Evolutionary conservation across 768 basidiomycete species (phyloP).

Genomic region (Lactarius evosmus): DNA sequence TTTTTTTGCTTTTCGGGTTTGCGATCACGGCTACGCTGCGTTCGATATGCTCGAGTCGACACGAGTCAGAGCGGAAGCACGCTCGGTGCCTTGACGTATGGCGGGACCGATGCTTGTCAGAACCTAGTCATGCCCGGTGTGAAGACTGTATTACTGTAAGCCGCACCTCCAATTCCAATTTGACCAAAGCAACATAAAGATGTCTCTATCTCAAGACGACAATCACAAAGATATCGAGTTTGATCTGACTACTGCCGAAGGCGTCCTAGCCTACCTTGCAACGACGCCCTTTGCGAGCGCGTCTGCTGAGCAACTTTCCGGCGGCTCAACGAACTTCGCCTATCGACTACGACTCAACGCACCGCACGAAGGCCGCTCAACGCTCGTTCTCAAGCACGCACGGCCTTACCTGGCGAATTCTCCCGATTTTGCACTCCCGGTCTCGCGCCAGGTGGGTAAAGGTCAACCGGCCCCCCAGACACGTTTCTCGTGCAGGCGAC

Average conservation of each 20-base stretch:
- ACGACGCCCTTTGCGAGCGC: slow-evolving; percentile 47
- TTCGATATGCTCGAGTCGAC: too few species aligned
- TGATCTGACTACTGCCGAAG: slow-evolving; percentile 35
- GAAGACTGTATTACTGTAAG: neutral
- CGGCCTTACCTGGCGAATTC: slow-evolving; percentile 35
- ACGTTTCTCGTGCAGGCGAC: neutral
- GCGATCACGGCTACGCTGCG: too few species aligned
- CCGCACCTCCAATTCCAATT: neutral
- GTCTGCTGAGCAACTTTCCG: slow-evolving; percentile 42
- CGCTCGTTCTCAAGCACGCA: slow-evolving; percentile 59
- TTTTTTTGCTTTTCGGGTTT: too few species aligned
- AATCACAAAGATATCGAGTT: neutral
- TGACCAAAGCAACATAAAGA: neutral
- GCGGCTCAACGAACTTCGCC: slow-evolving; percentile 55
- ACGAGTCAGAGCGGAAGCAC: too few species aligned
- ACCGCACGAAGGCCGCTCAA: slow-evolving; percentile 42
- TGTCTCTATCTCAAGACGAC: neutral
- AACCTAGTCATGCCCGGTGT: neutral
- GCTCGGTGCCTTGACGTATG: neutral
- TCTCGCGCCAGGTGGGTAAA: slow-evolving; percentile 51
- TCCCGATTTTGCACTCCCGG: slow-evolving; percentile 34
- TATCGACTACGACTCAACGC: slow-evolving; percentile 48
- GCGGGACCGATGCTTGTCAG: neutral
- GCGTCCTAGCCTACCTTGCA: slow-evolving; percentile 44
- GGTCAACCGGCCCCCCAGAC: neutral